A percentile compares a stretch with the other conserved stretches of the same genome.
Evolutionary conservation across 2,329 filamentous ascomycete genomes (phyloP).

Genomic region (Trichoderma guizhouense): DNA sequence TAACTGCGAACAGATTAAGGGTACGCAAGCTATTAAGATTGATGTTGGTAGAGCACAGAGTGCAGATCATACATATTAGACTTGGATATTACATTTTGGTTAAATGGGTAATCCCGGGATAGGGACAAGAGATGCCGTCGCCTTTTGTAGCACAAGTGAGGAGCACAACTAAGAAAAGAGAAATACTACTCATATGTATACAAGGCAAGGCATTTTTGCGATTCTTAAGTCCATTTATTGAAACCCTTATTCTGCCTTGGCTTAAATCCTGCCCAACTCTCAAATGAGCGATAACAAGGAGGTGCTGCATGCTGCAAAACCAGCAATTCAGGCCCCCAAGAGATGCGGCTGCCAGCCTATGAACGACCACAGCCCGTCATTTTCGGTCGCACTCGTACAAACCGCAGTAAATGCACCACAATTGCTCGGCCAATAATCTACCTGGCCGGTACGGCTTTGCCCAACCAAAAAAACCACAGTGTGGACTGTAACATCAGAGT

Average conservation of each 20-base stretch:
- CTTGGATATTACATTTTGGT: background rate
- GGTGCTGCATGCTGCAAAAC: background rate
- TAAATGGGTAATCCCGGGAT: background rate
- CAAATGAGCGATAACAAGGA: background rate
- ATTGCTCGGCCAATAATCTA: background rate
- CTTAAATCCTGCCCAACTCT: background rate
- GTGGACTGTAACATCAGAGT: background rate
- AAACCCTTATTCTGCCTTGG: conserved; percentile 2
- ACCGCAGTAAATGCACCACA: background rate
- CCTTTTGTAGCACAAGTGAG: background rate
- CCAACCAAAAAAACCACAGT: background rate
- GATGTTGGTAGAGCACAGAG: background rate
- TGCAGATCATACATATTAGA: background rate
- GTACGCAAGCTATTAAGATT: background rate
- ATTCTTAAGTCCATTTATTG: background rate
- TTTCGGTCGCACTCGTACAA: background rate
- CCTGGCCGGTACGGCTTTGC: background rate
- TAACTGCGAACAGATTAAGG: background rate
- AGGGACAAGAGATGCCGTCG: background rate
- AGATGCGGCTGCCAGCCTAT: background rate
- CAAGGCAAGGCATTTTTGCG: background rate
- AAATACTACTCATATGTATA: background rate
- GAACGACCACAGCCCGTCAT: background rate
- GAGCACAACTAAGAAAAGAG: background rate
- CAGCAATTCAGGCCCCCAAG: background rate